phyloP scores from a whole-genome alignment of 768 basidiomycete genomes.

The Mycena floridula region DNA sequence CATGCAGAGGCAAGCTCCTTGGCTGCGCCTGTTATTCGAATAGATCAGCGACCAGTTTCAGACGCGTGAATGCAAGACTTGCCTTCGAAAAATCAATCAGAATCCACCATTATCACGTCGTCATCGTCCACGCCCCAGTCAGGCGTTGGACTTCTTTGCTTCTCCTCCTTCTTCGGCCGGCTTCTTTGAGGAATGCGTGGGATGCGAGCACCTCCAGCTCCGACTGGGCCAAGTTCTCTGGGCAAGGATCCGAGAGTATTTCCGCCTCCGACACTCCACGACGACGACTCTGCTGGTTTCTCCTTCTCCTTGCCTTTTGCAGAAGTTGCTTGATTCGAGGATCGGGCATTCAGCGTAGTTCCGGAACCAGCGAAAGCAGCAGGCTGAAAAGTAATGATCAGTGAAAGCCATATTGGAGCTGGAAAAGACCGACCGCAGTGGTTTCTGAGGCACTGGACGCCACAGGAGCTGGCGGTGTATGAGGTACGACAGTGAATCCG shows the following conservation, averaged over 20 bases:
- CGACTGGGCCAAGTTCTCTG: slow-evolving; percentile 37
- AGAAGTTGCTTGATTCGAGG: slow-evolving; percentile 25
- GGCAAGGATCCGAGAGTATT: slow-evolving; percentile 41
- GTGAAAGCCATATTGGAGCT: neutral
- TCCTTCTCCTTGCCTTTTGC: slow-evolving; percentile 50
- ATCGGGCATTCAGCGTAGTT: slow-evolving; percentile 55
- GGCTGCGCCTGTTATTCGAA: no score
- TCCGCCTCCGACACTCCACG: slow-evolving; percentile 33
- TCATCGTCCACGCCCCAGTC: slow-evolving; percentile 85
- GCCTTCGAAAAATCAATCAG: slow-evolving; percentile 46
- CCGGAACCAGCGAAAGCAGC: slow-evolving; percentile 62
- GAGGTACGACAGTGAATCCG: slow-evolving; percentile 79
- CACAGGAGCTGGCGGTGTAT: slow-evolving; percentile 41
- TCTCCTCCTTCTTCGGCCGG: slow-evolving; percentile 28
- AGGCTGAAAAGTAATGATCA: slow-evolving; percentile 24
- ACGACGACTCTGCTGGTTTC: slow-evolving; percentile 28
- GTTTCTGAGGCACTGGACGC: slow-evolving; percentile 23
- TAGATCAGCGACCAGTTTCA: no score
- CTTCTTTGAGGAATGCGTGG: slow-evolving; percentile 37
- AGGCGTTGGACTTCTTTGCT: slow-evolving; percentile 61
- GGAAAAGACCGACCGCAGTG: slow-evolving; percentile 19
- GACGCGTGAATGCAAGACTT: no score
- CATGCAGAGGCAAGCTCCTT: no score
- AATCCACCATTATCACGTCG: slow-evolving; percentile 80
- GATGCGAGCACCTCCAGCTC: slow-evolving; percentile 49